These are phyloP conservation scores for Xanthoparmelia taractica DNA, from an alignment of 495 filamentous ascomycete species.

Conservation along the genomic window DNA sequence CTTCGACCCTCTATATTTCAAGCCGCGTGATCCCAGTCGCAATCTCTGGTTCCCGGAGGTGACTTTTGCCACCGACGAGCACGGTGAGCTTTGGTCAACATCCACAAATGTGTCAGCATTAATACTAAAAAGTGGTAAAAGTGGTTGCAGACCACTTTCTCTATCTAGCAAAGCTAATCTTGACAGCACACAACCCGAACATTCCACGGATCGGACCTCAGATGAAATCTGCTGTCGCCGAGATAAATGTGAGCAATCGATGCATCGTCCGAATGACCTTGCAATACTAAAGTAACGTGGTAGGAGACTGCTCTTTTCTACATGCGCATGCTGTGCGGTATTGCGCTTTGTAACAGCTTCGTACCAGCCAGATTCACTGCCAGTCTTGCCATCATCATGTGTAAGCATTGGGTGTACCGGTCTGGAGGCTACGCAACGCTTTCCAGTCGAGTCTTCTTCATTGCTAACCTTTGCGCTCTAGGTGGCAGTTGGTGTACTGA, in stretches of 20 bases:
- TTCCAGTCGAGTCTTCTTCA: neutral
- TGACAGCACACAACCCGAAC: conserved; percentile 13
- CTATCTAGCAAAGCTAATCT: conserved; percentile 13
- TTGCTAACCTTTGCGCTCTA: neutral
- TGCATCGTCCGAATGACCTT: neutral
- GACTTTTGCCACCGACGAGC: conserved; percentile 12
- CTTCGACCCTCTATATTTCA: conserved; percentile 12
- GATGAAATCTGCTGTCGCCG: conserved; percentile 10
- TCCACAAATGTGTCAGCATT: too few species aligned
- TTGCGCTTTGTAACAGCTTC: conserved; percentile 5
- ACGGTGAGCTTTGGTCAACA: neutral
- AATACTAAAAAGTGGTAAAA: neutral
- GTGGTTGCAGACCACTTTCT: conserved; percentile 11
- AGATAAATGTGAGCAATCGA: neutral
- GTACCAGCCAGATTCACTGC: conserved; percentile 13
- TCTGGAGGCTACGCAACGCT: neutral
- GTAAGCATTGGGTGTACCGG: neutral
- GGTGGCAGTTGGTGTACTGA: conserved; percentile 12
- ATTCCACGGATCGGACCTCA: conserved; percentile 14
- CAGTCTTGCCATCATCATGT: conserved; percentile 12
- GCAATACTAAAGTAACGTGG: neutral
- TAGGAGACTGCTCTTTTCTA: conserved; percentile 11
- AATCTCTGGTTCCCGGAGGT: conserved; percentile 14
- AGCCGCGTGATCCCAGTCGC: conserved; percentile 4
- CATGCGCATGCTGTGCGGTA: conserved; percentile 15